Evolutionary conservation across 2,329 filamentous ascomycete genomes (phyloP).

Genomic region (Colletotrichum lindemuthianum): DNA sequence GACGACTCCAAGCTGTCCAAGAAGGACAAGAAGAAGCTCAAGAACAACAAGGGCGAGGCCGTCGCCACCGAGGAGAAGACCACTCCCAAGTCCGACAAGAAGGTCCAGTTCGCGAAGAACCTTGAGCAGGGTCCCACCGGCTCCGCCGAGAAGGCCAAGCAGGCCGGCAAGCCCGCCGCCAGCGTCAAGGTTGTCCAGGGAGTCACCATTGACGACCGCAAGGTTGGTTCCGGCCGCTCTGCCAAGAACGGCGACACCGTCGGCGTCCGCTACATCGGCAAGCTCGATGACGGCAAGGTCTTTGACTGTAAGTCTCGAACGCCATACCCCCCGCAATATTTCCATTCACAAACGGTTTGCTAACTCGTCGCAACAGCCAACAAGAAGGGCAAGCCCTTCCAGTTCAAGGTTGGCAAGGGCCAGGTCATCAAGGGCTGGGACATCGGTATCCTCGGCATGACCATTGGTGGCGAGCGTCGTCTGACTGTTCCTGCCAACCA

Average conservation of each 20-base stretch:
- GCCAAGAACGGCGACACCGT: slow-evolving; percentile 93
- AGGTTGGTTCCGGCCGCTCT: slow-evolving; percentile 82
- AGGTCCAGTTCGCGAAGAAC: slow-evolving; percentile 99
- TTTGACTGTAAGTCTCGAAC: slow-evolving; percentile 79
- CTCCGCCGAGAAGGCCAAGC: slow-evolving; percentile 61
- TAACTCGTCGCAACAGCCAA: slow-evolving; percentile 70
- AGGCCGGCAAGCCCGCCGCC: slow-evolving; percentile 52
- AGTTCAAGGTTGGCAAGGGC: slow-evolving; percentile 91
- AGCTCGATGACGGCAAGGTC: slow-evolving; percentile 92
- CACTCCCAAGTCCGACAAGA: slow-evolving; percentile 80
- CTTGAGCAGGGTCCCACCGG: slow-evolving; percentile 95
- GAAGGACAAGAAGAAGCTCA: slow-evolving; percentile 97
- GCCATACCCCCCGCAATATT: slow-evolving; percentile 56
- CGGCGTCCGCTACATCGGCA: slow-evolving; percentile 97
- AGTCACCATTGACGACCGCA: slow-evolving; percentile 95
- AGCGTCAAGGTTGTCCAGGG: slow-evolving; percentile 85
- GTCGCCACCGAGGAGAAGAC: slow-evolving; percentile 67
- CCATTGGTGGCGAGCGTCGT: slow-evolving; percentile 91
- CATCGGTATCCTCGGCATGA: slow-evolving; percentile 91
- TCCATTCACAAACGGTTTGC: slow-evolving; percentile 13
- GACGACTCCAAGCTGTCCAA: slow-evolving; percentile 85
- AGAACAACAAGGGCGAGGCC: slow-evolving; percentile 97
- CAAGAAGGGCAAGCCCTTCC: slow-evolving; percentile 98
- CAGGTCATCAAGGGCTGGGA: slow-evolving; percentile 99
- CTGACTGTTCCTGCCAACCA: slow-evolving; percentile 87